Conservation (phyloP, 1,284 basidiomycete genomes). For the Apiotrichum sp. region DNA sequence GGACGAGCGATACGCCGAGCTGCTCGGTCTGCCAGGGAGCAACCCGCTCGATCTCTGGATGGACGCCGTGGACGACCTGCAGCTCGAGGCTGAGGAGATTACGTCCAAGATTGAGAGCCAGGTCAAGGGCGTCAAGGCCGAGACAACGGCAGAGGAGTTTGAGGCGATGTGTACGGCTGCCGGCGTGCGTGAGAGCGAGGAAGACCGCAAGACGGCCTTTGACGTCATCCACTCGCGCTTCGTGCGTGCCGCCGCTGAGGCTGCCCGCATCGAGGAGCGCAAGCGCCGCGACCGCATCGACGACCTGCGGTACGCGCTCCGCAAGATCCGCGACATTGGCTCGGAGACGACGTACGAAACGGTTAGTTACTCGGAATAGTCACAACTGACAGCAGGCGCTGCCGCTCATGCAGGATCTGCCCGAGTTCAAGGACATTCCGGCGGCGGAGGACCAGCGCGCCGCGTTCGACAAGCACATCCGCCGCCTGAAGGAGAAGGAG, state of each 20-base stretch:
- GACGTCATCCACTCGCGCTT: conserved; percentile 62
- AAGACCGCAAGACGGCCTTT: conserved; percentile 57
- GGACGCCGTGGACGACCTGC: conserved; percentile 82
- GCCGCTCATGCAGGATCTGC: conserved; percentile 67
- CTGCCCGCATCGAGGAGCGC: conserved; percentile 71
- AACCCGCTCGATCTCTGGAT: conserved; percentile 94
- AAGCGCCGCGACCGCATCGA: conserved; percentile 82
- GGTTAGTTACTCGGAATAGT: conserved; percentile 49
- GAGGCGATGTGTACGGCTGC: conserved; percentile 51
- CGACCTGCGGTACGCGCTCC: conserved; percentile 90
- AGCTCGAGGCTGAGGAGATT: conserved; percentile 74
- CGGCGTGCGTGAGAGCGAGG: conserved; percentile 42
- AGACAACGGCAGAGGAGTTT: conserved; percentile 51
- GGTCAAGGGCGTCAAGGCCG: conserved; percentile 33
- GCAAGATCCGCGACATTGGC: conserved; percentile 75
- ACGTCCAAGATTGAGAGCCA: conserved; percentile 54
- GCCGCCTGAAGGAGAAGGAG: conserved; percentile 81
- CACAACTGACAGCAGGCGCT: conserved; percentile 52
- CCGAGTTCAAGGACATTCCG: conserved; percentile 75
- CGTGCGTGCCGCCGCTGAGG: conserved; percentile 68
- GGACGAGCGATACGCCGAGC: conserved; percentile 72
- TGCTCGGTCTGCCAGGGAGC: conserved; percentile 87
- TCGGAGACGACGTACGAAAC: conserved; percentile 68
- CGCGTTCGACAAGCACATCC: conserved; percentile 78
- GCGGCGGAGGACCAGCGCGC: conserved; percentile 65